A percentile compares a stretch with the other conserved stretches of the same genome.
These are phyloP conservation scores for Stagonosporopsis cucurbitacearum DNA, from an alignment of 2,329 filamentous ascomycete genomes.

Conservation along the genomic window DNA sequence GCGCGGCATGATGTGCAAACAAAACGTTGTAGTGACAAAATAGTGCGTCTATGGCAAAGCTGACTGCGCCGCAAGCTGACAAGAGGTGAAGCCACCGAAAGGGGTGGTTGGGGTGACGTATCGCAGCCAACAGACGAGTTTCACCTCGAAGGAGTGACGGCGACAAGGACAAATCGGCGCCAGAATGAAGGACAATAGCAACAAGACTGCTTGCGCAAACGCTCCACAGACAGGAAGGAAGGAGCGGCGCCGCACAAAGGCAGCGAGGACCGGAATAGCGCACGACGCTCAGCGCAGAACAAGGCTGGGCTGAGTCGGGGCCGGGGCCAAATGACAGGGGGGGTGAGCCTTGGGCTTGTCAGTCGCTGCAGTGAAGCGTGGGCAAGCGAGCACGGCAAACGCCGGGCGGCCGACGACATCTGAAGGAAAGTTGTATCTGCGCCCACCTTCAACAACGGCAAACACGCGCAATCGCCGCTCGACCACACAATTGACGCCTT, in stretches of 20 bases:
- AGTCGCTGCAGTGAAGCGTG: constrained; percentile 18
- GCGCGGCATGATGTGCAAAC: constrained; percentile 50
- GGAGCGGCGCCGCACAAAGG: constrained; percentile 40
- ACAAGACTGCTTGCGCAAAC: constrained; percentile 6
- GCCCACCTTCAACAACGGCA: constrained; percentile 11
- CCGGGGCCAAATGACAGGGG: constrained; percentile 2
- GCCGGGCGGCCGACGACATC: constrained; percentile 25
- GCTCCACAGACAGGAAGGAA: constrained; percentile 20
- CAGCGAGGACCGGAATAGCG: constrained; percentile 28
- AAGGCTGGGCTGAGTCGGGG: constrained; percentile 24
- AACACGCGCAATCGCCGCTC: constrained; percentile 16
- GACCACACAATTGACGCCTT: neutral
- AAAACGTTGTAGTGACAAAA: constrained; percentile 2
- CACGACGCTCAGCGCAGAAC: constrained; percentile 26
- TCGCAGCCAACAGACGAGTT: constrained; percentile 28
- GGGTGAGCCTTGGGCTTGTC: no score
- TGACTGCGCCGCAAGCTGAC: constrained; percentile 2
- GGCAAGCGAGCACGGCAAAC: constrained; percentile 19
- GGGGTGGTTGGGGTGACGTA: constrained; percentile 45
- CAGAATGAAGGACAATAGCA: constrained; percentile 27
- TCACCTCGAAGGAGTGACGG: constrained; percentile 22
- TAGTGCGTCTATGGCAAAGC: neutral
- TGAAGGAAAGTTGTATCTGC: constrained; percentile 16
- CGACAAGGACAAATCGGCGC: constrained; percentile 20
- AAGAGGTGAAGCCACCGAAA: constrained; percentile 14